Conservation (phyloP, 2,329 filamentous ascomycete species). For the Verticillium tricorpus region DNA sequence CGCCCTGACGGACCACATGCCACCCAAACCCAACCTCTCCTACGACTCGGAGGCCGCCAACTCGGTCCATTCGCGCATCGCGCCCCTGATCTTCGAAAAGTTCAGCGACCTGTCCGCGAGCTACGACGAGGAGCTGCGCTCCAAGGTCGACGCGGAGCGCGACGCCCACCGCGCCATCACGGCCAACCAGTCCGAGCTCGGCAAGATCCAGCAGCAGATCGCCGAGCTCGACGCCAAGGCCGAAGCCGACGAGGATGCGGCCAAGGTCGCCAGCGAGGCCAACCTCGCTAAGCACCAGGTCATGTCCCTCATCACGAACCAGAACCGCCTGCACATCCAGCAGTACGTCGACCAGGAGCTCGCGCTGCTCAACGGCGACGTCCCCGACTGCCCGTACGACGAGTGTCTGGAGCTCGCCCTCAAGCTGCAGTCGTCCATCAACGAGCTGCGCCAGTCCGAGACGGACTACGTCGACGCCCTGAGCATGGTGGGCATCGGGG, state of each 20-base stretch:
- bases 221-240: conserved; percentile 50
- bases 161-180: conserved; percentile 63
- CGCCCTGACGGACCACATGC: conserved; percentile 33
- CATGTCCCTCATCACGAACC: conserved; percentile 43
- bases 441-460: conserved; percentile 59
- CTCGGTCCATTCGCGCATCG: conserved; percentile 64
- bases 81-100: conserved; percentile 65
- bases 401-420: conserved; percentile 55
- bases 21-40: conserved; percentile 30
- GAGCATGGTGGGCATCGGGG: conserved; percentile 64
- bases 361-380: conserved; percentile 45
- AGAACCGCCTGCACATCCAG: conserved; percentile 49
- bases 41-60: conserved; percentile 64
- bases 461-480: conserved; percentile 65
- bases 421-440: conserved; percentile 51
- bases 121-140: conserved; percentile 71
- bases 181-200: conserved; percentile 65
- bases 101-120: conserved; percentile 64
- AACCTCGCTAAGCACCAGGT: conserved; percentile 44
- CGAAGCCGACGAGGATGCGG: conserved; percentile 50
- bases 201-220: conserved; percentile 54
- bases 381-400: conserved; percentile 40
- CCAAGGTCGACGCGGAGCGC: conserved; percentile 66
- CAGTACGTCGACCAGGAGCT: conserved; percentile 48
- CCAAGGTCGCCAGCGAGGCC: conserved; percentile 46